These are phyloP conservation scores for Trichophyton simii DNA, from an alignment of 2,329 filamentous ascomycete species.

Conservation along the genomic window DNA sequence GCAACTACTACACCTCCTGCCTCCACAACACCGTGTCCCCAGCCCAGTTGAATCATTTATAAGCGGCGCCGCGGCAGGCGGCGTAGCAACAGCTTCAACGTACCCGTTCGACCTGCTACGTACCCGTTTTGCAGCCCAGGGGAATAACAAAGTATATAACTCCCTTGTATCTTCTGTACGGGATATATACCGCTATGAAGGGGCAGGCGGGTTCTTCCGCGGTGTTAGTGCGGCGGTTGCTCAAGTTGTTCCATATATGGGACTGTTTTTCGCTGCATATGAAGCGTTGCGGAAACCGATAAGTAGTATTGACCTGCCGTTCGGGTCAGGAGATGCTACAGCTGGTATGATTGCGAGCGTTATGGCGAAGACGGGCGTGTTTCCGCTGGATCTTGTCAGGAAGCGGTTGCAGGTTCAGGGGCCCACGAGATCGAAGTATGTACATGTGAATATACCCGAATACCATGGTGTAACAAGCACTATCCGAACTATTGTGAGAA, in stretches of 20 bases:
- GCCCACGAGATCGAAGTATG: slow-evolving; percentile 64
- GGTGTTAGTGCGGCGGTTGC: slow-evolving; percentile 68
- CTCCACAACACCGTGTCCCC: slow-evolving; percentile 42
- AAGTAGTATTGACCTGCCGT: slow-evolving; percentile 45
- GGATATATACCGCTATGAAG: slow-evolving; percentile 66
- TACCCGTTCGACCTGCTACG: slow-evolving; percentile 89
- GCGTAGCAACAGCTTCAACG: slow-evolving; percentile 65
- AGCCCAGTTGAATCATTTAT: slow-evolving; percentile 66
- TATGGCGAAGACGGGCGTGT: slow-evolving; percentile 75
- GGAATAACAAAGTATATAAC: slow-evolving; percentile 62
- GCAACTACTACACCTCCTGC: slow-evolving; percentile 48
- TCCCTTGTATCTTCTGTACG: slow-evolving; percentile 56
- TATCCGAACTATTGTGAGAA: slow-evolving; percentile 52
- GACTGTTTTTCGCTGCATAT: slow-evolving; percentile 84
- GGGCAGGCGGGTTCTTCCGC: slow-evolving; percentile 69
- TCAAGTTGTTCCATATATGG: slow-evolving; percentile 95
- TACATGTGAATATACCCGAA: slow-evolving; percentile 76
- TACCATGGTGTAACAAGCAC: slow-evolving; percentile 59
- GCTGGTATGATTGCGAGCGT: slow-evolving; percentile 71
- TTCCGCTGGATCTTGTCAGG: slow-evolving; percentile 81
- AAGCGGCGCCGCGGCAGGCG: slow-evolving; percentile 70
- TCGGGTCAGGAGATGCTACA: slow-evolving; percentile 68
- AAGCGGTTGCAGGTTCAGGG: slow-evolving; percentile 94
- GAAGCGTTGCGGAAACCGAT: slow-evolving; percentile 58
- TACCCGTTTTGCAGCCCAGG: slow-evolving; percentile 94